Evolutionary conservation across 768 basidiomycete genomes (phyloP).

Genomic region (Pleurotus cornucopiae): DNA sequence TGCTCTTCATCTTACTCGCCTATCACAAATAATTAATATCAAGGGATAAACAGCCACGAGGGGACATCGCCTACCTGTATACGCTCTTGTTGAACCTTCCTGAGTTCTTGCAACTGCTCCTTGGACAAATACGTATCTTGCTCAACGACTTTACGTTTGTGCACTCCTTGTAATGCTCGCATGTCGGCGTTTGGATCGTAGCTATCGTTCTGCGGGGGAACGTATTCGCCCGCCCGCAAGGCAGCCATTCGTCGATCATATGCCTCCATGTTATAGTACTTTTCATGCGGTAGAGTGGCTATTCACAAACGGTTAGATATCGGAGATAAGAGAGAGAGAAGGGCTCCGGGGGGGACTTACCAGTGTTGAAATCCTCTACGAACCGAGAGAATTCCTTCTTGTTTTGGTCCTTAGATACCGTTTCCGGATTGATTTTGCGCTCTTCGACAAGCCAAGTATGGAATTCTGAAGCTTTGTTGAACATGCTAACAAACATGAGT

Average conservation of each 20-base stretch:
- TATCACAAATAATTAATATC: slow-evolving; percentile 20
- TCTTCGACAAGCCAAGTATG: slow-evolving; percentile 93
- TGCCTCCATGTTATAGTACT: slow-evolving; percentile 87
- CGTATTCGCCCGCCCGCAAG: slow-evolving; percentile 76
- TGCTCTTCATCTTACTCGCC: slow-evolving; percentile 78
- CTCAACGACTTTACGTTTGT: slow-evolving; percentile 66
- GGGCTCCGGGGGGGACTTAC: slow-evolving; percentile 28
- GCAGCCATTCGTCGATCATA: slow-evolving; percentile 85
- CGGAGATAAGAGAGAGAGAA: neutral
- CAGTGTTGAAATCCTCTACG: slow-evolving; percentile 82
- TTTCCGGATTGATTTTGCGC: slow-evolving; percentile 86
- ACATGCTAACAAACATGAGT: slow-evolving; percentile 50
- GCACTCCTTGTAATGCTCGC: slow-evolving; percentile 64
- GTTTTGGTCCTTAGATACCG: slow-evolving; percentile 77
- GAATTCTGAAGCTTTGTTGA: slow-evolving; percentile 82
- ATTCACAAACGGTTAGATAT: neutral
- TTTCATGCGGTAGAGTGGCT: slow-evolving; percentile 93
- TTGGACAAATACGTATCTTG: slow-evolving; percentile 72
- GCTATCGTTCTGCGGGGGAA: slow-evolving; percentile 63
- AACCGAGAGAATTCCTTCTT: slow-evolving; percentile 83
- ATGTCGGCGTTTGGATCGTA: slow-evolving; percentile 88
- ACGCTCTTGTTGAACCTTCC: slow-evolving; percentile 82
- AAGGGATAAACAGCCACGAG: neutral
- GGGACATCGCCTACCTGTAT: slow-evolving; percentile 51
- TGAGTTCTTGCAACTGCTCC: slow-evolving; percentile 77